Percentiles rank a stretch among this genome's conserved stretches.
Conservation (phyloP, 139 green algal genomes). For the Mesostigma viride region DNA sequence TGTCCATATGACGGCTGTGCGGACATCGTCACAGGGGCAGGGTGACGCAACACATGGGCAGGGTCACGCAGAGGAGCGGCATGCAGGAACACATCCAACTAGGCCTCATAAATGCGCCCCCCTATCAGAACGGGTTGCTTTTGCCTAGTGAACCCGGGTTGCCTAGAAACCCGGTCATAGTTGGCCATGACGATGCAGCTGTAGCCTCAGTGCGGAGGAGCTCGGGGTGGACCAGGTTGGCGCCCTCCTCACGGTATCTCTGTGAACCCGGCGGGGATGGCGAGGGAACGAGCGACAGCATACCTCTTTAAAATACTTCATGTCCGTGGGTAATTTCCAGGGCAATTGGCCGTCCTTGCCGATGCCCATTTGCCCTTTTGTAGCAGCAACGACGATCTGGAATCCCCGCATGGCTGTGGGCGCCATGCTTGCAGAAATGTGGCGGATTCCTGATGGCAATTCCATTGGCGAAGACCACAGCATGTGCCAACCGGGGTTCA, state of each 20-base stretch:
- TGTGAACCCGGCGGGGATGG: background rate
- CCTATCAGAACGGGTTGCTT: too few species aligned
- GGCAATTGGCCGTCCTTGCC: constrained; percentile 58
- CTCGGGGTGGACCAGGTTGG: background rate
- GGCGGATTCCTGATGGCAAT: too few species aligned
- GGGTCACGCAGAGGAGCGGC: too few species aligned
- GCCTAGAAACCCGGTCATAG: background rate
- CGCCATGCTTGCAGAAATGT: too few species aligned
- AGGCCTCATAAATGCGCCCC: too few species aligned
- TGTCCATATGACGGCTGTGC: too few species aligned
- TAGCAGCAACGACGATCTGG: constrained; percentile 84
- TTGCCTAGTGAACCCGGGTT: background rate
- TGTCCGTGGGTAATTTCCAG: constrained; percentile 71
- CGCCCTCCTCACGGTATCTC: background rate
- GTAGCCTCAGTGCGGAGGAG: background rate
- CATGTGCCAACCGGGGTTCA: too few species aligned
- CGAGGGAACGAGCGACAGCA: background rate
- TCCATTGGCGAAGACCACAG: too few species aligned
- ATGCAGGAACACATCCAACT: too few species aligned
- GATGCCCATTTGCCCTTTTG: constrained; percentile 66
- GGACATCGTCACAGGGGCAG: too few species aligned
- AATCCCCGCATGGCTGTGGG: too few species aligned
- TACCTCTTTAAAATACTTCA: constrained; percentile 85
- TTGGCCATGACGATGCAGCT: background rate
- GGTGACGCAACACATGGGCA: too few species aligned